Evolutionary conservation across 345 rosid species (phyloP).

Genomic region (Cochlearia excelsa): DNA sequence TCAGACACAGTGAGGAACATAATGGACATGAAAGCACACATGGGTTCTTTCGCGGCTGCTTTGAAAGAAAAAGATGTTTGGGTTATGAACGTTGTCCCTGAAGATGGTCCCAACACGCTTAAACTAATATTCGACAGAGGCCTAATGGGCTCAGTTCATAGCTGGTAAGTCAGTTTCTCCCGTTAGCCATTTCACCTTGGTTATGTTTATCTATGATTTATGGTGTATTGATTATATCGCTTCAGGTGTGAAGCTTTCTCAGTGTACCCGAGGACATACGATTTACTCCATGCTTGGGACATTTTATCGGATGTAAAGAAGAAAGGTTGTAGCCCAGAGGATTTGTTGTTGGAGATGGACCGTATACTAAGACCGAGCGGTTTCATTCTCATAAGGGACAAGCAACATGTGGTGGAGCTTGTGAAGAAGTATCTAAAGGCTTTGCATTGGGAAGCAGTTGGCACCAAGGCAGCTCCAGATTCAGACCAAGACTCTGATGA

Average conservation of each 20-base stretch:
- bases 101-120: conserved; percentile 82
- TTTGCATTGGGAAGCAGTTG: conserved; percentile 85
- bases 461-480: conserved; percentile 46
- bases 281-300: conserved; percentile 78
- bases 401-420: conserved; percentile 57
- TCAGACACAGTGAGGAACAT: conserved; percentile 72
- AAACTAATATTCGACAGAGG: conserved; percentile 86
- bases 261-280: conserved; percentile 85
- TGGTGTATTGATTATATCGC: not conserved
- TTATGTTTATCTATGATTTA: not conserved
- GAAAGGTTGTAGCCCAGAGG: conserved; percentile 80
- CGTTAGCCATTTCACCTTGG: not conserved
- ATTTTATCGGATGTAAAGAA: conserved; percentile 64
- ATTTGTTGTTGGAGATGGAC: conserved; percentile 85
- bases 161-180: conserved; percentile 50
- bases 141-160: conserved; percentile 67
- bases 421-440: conserved; percentile 65
- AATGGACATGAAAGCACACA: conserved; percentile 96
- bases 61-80: conserved; percentile 74
- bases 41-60: conserved; percentile 94
- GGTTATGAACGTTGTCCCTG: conserved; percentile 89
- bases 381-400: conserved; percentile 68
- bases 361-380: conserved; percentile 90
- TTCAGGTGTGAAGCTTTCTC: conserved; percentile 91
- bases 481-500: conserved; percentile 49